Base-by-base conservation (phyloP, 1,139 yeast species). In the Geotrichum restrictum region DNA sequence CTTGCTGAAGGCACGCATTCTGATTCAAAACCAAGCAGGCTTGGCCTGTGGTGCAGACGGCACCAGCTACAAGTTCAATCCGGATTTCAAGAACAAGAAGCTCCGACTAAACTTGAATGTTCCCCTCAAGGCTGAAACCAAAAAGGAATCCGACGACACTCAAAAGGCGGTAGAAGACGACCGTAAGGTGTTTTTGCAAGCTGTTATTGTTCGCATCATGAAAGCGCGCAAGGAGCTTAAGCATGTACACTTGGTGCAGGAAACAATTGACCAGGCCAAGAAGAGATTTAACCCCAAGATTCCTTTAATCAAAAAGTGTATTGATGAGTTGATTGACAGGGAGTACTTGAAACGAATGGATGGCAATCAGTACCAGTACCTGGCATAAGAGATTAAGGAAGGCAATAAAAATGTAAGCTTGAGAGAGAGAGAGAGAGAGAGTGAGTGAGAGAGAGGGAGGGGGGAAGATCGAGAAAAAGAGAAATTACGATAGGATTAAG, bases 171-270 rank as follows among this genome's bases (percentile, higher is more conserved):
- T 93, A 58, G 89, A 84, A 61, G 93, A 88, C 64, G 88, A 89
- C 56, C 81, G 98, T 63, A 88, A 85, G 73, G 81, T 86, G 65
- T 85, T 84, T 71, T 76, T 93, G 63, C 88, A 89, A 65, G 96
- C 98, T 1, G 87, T 95, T 64, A 88, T 93, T 70, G 98, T 93
- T 44, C 80, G 98, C 64, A 88, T 93, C 64, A 93, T 93, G 98
- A 93, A 93, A 73, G 91, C 96, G 1, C 80, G 97, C 65, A 86
- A 89, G 69, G 77, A 76, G 49, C 75, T 88, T 62, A 81, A 82
- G 58, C 97, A 89, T 66, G 85, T 85, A 49, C 83, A 83, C 51
- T 77, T 93, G 64, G 83, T 91, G 50, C 88, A 86, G 62, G 98
- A 93, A 69, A 94, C 93, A 38, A 83, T 88, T 61, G 86, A 88